Evolutionary conservation across 2,329 filamentous ascomycete species (phyloP), one percentile per base, ranked within the genome.

Genomic region (Alternaria brassicae): DNA sequence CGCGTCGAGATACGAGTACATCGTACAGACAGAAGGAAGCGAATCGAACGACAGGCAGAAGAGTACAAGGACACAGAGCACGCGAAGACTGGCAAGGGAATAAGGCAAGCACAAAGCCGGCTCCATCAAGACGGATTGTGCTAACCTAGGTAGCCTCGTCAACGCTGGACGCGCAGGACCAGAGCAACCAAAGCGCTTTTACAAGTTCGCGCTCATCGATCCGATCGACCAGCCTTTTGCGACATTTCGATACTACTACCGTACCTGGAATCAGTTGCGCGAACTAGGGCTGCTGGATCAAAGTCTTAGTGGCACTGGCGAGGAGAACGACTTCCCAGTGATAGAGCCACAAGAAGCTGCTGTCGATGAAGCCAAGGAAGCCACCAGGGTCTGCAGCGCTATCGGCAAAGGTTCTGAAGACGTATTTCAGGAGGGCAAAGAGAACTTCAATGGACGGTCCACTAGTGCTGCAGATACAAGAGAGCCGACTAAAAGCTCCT

Each of bases 121-220:
- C 17, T 6, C 0, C 8, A 5, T 17, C 36, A 7, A 23, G n/a
- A 30, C 17, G 8, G n/a, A 13, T 10, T 19, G n/a, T 61, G 48
- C 68, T 72, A 48, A 74, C 34, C 12, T 40, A 19, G 21, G 10
- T 47, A 80, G 78, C 17, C 70, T 81, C 7, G 60, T 76, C 27
- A 75, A 72, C 50, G 78, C 72, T 37, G 80, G 80, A 4, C 66
- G 69, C 21, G 69, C 79, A 8, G 76, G 77, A 49, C 61, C 68
- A 32, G 71, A 78, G 32, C 75, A 81, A 10, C 80, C 79, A 8
- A 79, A 77, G 60, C 72, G 77, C 3, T 82, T 78, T 67, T 85
- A 84, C 69, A 79, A 77, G 51, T 84, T 83, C 52, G 79, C 81
- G 2, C 76, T 85, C 17, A 69, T 84, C 19, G 82, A 85, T 67